Conservation (phyloP, 257 asterid species). For the Osmanthus fragrans region DNA sequence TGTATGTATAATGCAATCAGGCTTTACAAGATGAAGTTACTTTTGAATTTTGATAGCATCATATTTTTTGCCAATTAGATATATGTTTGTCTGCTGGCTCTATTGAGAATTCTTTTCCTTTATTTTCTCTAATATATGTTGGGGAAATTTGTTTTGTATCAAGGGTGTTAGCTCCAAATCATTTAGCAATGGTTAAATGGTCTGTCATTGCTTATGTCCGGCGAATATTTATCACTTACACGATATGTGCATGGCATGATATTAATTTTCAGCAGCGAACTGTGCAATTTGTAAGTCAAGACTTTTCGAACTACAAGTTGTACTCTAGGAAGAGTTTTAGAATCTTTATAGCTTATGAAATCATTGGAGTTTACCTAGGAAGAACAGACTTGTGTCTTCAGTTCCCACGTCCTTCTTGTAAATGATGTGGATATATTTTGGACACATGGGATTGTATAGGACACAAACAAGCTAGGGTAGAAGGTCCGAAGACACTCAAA, state of each 20-base stretch:
- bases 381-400: neutral
- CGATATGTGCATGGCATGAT: neutral
- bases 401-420: neutral
- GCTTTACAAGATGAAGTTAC: neutral
- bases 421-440: neutral
- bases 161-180: neutral
- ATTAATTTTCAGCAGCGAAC: neutral
- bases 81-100: neutral
- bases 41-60: neutral
- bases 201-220: neutral
- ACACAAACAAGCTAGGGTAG: neutral
- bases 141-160: slow-evolving; percentile 3
- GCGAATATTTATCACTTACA: neutral
- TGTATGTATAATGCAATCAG: neutral
- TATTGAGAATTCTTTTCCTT: neutral
- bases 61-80: neutral
- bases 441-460: neutral
- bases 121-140: neutral
- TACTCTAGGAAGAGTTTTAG: neutral
- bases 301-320: neutral
- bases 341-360: neutral
- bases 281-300: neutral
- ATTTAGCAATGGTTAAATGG: neutral
- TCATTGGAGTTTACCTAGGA: neutral
- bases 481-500: neutral